Percentiles rank a stretch among this genome's conserved stretches.
phyloP scores from a whole-genome alignment of 1,139 yeast species.

The Entelexis paramagnoliae region DNA sequence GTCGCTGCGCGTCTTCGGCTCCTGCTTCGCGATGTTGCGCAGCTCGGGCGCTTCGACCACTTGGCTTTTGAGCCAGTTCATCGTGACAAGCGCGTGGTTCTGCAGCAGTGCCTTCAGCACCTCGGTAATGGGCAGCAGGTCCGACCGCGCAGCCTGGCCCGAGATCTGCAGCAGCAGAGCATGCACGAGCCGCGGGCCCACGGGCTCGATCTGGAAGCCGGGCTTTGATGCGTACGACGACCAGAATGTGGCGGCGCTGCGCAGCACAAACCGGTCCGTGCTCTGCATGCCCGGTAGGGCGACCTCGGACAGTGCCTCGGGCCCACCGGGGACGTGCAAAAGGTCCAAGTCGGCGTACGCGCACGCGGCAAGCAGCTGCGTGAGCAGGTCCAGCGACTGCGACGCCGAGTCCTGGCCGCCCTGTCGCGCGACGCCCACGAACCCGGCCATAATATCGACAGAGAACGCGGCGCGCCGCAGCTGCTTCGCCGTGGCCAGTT shows the following conservation, averaged over 20 bases:
- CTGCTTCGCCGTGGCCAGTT: slow-evolving; percentile 5
- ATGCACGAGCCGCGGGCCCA: slow-evolving; percentile 21
- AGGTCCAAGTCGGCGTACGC: neutral
- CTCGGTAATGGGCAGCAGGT: slow-evolving; percentile 47
- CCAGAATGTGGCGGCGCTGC: slow-evolving; percentile 60
- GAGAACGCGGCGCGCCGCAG: neutral
- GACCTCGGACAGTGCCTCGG: slow-evolving; percentile 21
- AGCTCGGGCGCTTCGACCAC: slow-evolving; percentile 30
- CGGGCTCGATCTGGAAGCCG: slow-evolving; percentile 1
- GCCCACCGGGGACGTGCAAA: neutral
- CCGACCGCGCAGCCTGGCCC: slow-evolving; percentile 48
- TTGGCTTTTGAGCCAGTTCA: slow-evolving; percentile 39
- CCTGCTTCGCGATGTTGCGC: slow-evolving; percentile 25
- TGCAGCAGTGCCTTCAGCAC: slow-evolving; percentile 46
- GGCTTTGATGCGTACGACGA: slow-evolving; percentile 31
- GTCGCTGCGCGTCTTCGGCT: slow-evolving; percentile 25
- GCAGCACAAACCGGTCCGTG: slow-evolving; percentile 56
- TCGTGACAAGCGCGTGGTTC: slow-evolving; percentile 43
- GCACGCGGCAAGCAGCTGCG: slow-evolving; percentile 10
- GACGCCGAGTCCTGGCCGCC: neutral
- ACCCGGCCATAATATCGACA: neutral
- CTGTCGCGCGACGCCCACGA: slow-evolving; percentile 16
- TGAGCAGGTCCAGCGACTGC: slow-evolving; percentile 22
- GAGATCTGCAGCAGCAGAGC: slow-evolving; percentile 28
- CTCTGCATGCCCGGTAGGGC: slow-evolving; percentile 40